Conservation (phyloP, 306 rosid genomes). For the Corylus heterophylla region DNA sequence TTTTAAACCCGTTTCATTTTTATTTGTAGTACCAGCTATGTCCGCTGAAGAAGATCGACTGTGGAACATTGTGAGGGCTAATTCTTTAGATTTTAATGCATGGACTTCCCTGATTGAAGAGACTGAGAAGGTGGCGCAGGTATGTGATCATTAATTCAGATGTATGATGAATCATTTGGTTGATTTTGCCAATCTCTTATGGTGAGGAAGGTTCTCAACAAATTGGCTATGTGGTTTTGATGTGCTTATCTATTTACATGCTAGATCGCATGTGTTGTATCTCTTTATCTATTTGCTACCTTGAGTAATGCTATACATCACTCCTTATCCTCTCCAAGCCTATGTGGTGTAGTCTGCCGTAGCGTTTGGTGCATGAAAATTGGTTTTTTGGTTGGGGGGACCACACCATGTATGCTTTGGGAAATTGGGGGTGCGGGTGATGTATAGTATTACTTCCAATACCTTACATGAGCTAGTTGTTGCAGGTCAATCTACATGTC, state of each 20-base stretch:
- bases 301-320: neutral
- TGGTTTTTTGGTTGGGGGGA: too few relatives aligned
- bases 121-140: constrained; percentile 94
- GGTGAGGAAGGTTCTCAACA: neutral
- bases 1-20: constrained; percentile 9
- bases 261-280: neutral
- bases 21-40: constrained; percentile 45
- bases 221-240: neutral
- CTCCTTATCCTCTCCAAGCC: too few relatives aligned
- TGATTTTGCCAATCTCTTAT: neutral
- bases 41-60: constrained; percentile 92
- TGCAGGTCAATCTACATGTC: neutral
- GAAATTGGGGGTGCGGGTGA: too few relatives aligned
- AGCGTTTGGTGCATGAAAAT: too few relatives aligned
- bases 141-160: constrained; percentile 25
- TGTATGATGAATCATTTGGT: constrained; percentile 11
- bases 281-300: neutral
- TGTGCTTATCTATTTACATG: constrained; percentile 1
- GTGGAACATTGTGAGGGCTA: constrained; percentile 92
- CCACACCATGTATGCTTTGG: too few relatives aligned
- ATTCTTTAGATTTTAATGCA: constrained; percentile 89
- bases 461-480: neutral
- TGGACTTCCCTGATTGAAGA: constrained; percentile 97
- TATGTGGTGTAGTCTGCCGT: too few relatives aligned
- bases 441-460: too few relatives aligned